These are phyloP conservation scores for Takakia lepidozioides DNA, from an alignment of 225 moss, liverwort and hornwort genomes.

Conservation along the genomic window DNA sequence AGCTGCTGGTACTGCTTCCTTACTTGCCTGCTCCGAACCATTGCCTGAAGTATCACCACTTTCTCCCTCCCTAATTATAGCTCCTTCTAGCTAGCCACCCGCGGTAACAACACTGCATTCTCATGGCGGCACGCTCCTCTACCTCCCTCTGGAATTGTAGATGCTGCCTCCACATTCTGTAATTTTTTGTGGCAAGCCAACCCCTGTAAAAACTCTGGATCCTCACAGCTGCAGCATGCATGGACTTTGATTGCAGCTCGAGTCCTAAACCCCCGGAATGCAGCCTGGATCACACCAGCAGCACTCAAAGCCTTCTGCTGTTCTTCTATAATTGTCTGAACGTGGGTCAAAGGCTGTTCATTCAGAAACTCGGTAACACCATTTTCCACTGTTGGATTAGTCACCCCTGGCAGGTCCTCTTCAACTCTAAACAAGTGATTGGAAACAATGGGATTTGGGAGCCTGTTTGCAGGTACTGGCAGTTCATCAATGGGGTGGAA, in stretches of 20 bases:
- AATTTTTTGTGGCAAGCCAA: slow-evolving; percentile 5
- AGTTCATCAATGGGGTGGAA: too few species aligned
- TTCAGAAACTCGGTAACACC: neutral
- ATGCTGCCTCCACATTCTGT: neutral
- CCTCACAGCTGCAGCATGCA: slow-evolving; percentile 10
- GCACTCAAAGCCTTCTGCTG: slow-evolving; percentile 2
- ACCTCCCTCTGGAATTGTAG: neutral
- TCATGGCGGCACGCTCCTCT: slow-evolving; percentile 12
- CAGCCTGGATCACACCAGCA: slow-evolving; percentile 6
- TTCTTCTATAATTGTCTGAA: neutral
- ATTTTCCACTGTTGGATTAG: too few species aligned
- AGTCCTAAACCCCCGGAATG: slow-evolving; percentile 9
- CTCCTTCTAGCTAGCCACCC: slow-evolving; percentile 16
- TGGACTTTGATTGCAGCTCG: slow-evolving; percentile 3
- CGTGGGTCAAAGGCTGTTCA: slow-evolving; percentile 1
- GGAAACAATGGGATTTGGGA: too few species aligned
- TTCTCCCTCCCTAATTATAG: slow-evolving; percentile 8
- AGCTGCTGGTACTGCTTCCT: slow-evolving; percentile 14
- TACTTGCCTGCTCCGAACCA: slow-evolving; percentile 16
- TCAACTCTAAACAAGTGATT: too few species aligned
- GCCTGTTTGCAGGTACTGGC: too few species aligned
- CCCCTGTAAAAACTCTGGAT: slow-evolving; percentile 2
- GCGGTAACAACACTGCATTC: slow-evolving; percentile 19
- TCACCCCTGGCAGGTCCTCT: too few species aligned
- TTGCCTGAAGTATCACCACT: slow-evolving; percentile 25